Percentiles rank a stretch among this genome's conserved stretches.
phyloP scores from a whole-genome alignment of 2,329 filamentous ascomycete genomes.

The Ophiostoma novo-ulmi region DNA sequence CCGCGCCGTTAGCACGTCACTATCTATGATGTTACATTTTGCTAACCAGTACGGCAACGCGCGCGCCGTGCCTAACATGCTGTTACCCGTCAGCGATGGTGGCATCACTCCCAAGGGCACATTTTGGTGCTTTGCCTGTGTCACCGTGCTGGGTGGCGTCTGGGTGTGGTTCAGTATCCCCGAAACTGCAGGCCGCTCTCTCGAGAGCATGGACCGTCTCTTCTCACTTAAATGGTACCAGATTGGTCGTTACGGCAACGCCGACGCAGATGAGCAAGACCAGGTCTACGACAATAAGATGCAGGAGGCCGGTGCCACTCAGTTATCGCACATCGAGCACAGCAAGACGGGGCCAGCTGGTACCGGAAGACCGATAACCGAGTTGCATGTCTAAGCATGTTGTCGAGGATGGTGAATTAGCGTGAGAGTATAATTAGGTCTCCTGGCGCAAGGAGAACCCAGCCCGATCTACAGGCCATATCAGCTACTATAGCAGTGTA shows the following conservation, averaged over 20 bases:
- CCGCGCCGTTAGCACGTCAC: background rate
- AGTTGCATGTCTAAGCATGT: background rate
- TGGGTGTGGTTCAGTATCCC: slow-evolving; percentile 3
- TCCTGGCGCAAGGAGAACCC: background rate
- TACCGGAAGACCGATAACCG: background rate
- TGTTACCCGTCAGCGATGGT: background rate
- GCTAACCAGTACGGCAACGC: background rate
- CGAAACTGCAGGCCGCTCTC: background rate
- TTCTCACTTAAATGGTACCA: background rate
- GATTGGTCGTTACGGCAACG: background rate
- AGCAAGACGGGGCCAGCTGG: background rate
- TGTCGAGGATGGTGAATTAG: background rate
- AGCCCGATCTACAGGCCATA: background rate
- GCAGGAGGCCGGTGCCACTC: background rate
- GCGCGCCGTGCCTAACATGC: background rate
- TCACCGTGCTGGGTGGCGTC: background rate
- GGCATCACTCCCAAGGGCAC: background rate
- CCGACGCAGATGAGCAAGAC: background rate
- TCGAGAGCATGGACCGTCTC: background rate
- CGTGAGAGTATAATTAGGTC: no score
- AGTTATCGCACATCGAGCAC: background rate
- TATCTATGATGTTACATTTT: background rate
- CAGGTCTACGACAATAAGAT: background rate
- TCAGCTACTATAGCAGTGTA: background rate
- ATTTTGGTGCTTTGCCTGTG: background rate